Conservation (phyloP, 169 alveolate species). For the Sarcocystis neurona region DNA sequence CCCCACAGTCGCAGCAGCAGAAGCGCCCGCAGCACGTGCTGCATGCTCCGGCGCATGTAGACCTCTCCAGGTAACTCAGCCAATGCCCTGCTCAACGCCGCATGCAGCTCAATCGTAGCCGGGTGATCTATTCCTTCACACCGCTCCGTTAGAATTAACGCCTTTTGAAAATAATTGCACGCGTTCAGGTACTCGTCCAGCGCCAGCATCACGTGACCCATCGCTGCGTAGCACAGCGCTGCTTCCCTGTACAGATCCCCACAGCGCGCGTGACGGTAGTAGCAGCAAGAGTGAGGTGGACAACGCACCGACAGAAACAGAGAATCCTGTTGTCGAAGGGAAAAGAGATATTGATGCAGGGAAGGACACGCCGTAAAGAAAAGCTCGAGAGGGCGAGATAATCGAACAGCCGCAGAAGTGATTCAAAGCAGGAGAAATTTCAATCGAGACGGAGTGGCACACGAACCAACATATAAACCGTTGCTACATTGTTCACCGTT, state of each 20-base stretch:
- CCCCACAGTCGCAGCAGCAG: background rate
- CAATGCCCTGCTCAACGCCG: background rate
- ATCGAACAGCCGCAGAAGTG: no score
- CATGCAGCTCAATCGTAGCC: background rate
- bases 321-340: background rate
- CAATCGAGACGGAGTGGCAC: no score
- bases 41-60: background rate
- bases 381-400: no score
- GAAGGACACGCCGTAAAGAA: no score
- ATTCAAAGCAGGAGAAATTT: no score
- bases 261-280: background rate
- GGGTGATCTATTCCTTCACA: background rate
- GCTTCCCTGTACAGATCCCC: background rate
- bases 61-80: background rate
- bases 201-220: background rate
- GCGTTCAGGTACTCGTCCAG: conserved; percentile 15
- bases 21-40: background rate
- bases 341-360: background rate
- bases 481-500: no score
- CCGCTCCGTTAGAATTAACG: conserved; percentile 13
- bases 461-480: no score
- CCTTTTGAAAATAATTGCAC: background rate
- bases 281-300: background rate
- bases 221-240: conserved; percentile 18
- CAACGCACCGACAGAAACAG: background rate